phyloP scores from a whole-genome alignment of 345 rosid genomes.

The Linum lewisii region DNA sequence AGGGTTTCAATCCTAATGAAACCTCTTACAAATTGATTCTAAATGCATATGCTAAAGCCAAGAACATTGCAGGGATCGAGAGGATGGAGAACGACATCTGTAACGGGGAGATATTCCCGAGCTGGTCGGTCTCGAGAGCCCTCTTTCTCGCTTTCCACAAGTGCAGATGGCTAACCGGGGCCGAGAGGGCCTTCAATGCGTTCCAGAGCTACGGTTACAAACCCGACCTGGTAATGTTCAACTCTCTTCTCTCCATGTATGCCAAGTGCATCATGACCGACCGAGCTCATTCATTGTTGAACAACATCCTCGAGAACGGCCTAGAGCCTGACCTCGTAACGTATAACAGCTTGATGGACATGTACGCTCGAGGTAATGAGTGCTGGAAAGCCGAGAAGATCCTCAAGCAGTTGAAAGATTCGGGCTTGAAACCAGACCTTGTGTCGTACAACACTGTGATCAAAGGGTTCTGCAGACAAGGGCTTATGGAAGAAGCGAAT shows the following conservation, averaged over 20 bases:
- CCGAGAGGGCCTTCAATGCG: slow-evolving; percentile 58
- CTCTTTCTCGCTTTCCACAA: slow-evolving; percentile 59
- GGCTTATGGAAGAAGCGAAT: slow-evolving; percentile 74
- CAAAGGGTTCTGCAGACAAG: slow-evolving; percentile 82
- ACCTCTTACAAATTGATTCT: slow-evolving; percentile 67
- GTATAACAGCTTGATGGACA: slow-evolving; percentile 84
- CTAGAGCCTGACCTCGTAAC: slow-evolving; percentile 72
- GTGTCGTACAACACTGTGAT: slow-evolving; percentile 88
- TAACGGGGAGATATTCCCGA: slow-evolving; percentile 61
- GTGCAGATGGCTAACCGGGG: slow-evolving; percentile 53
- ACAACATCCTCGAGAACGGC: slow-evolving; percentile 42
- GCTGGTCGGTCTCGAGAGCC: slow-evolving; percentile 86
- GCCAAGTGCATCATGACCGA: slow-evolving; percentile 59
- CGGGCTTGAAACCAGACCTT: slow-evolving; percentile 52
- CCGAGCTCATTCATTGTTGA: slow-evolving; percentile 44
- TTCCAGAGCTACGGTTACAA: slow-evolving; percentile 54
- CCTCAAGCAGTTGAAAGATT: slow-evolving; percentile 33
- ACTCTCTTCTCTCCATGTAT: slow-evolving; percentile 63
- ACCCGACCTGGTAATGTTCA: slow-evolving; percentile 73
- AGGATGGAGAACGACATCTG: slow-evolving; percentile 55
- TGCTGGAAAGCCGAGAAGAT: slow-evolving; percentile 86
- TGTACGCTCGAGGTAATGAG: slow-evolving; percentile 71
- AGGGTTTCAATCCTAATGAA: slow-evolving; percentile 70
- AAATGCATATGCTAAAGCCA: slow-evolving; percentile 72
- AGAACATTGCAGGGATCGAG: slow-evolving; percentile 54